A percentile compares a stretch with the other conserved stretches of the same genome.
These are phyloP conservation scores for Ophiocordyceps camponoti-saundersi DNA, from an alignment of 2,329 filamentous ascomycete species.

Conservation along the genomic window DNA sequence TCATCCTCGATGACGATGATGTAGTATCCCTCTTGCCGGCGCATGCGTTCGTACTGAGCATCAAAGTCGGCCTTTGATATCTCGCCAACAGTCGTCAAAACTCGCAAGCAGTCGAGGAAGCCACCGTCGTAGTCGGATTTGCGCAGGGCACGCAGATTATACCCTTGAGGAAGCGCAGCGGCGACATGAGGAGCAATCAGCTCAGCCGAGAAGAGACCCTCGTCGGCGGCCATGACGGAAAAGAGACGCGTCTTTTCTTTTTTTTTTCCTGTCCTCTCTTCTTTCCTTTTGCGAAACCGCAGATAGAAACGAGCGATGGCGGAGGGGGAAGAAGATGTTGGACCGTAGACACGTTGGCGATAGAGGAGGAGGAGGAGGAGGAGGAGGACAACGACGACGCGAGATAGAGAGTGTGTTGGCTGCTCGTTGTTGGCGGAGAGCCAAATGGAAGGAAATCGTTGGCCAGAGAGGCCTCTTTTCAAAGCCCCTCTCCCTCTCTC, in stretches of 20 bases:
- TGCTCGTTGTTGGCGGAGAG: background rate
- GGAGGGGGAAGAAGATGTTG: too few species aligned
- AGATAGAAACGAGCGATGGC: too few species aligned
- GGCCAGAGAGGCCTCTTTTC: background rate
- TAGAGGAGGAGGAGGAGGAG: conserved; percentile 3
- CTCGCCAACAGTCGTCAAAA: conserved; percentile 85
- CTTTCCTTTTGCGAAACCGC: too few species aligned
- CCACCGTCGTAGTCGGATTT: conserved; percentile 62
- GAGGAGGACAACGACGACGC: conserved; percentile 1
- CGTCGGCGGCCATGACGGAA: conserved; percentile 4
- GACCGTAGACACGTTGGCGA: too few species aligned
- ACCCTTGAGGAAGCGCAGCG: conserved; percentile 59
- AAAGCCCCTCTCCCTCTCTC: background rate
- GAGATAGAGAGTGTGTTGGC: background rate
- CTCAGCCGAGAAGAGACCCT: conserved; percentile 58
- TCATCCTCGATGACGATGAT: conserved; percentile 69
- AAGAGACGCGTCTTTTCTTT: too few species aligned
- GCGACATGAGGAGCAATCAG: conserved; percentile 66
- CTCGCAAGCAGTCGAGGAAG: conserved; percentile 80
- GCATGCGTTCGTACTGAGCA: conserved; percentile 70
- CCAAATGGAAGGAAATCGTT: background rate
- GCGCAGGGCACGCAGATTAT: conserved; percentile 66
- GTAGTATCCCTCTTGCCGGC: conserved; percentile 61
- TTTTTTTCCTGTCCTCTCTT: too few species aligned
- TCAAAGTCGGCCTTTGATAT: conserved; percentile 60